Conservation (phyloP, 345 rosid genomes). For the Acer saccharum region DNA sequence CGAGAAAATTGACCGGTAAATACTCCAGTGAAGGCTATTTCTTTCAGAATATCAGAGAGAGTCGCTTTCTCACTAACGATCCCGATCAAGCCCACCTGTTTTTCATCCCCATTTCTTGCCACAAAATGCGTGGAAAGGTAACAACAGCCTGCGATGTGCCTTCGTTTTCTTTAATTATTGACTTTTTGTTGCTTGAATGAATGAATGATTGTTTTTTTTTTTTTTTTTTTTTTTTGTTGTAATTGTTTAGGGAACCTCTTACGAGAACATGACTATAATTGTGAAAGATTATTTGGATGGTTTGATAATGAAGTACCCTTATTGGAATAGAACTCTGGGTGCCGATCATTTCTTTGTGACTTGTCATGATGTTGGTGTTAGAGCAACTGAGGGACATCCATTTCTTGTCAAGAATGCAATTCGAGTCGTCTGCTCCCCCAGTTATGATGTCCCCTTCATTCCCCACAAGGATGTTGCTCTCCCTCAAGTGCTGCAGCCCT, state of each 20-base stretch:
- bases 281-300: slow-evolving; percentile 73
- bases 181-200: not conserved
- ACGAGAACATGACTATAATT: slow-evolving; percentile 91
- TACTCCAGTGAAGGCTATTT: slow-evolving; percentile 99
- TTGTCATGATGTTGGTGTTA: slow-evolving; percentile 94
- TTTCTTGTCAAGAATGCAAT: slow-evolving; percentile 85
- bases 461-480: slow-evolving; percentile 98
- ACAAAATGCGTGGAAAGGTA: slow-evolving; percentile 99
- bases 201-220: not conserved
- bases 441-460: slow-evolving; percentile 90
- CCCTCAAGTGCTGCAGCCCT: slow-evolving; percentile 93
- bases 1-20: slow-evolving; percentile 91
- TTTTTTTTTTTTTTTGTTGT: not conserved
- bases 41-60: slow-evolving; percentile 88
- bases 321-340: slow-evolving; percentile 96
- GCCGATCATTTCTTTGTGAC: slow-evolving; percentile 98
- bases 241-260: slow-evolving; percentile 75
- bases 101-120: slow-evolving; percentile 93
- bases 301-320: slow-evolving; percentile 72
- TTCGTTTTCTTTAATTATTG: not conserved
- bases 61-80: slow-evolving; percentile 68
- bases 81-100: slow-evolving; percentile 89
- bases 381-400: slow-evolving; percentile 86
- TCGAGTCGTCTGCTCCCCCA: slow-evolving; percentile 94
- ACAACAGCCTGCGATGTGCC: not conserved